Conservation (phyloP, 2,329 filamentous ascomycete genomes). For the Aureobasidium subglaciale region DNA sequence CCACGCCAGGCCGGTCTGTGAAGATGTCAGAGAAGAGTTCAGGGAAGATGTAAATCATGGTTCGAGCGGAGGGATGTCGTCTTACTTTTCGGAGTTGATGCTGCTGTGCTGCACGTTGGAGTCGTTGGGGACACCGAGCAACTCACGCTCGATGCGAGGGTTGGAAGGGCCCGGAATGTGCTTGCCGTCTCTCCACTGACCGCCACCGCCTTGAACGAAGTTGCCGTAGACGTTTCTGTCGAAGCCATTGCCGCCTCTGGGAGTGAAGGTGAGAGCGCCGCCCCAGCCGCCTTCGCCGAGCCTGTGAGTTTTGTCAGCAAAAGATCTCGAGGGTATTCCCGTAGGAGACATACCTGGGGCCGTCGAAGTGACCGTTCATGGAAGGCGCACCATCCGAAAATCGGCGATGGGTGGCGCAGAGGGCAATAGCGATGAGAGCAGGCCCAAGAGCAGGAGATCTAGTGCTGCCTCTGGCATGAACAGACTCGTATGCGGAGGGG, state of each 20-base stretch:
- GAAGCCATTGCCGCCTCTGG: constrained; percentile 44
- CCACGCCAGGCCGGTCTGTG: too few species aligned
- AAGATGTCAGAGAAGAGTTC: too few species aligned
- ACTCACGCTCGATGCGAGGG: constrained; percentile 84
- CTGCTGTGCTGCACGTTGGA: constrained; percentile 92
- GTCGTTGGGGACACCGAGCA: constrained; percentile 87
- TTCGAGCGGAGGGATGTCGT: constrained; percentile 99
- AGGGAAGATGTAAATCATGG: too few species aligned
- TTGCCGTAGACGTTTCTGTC: constrained; percentile 59
- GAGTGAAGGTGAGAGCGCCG: constrained; percentile 49
- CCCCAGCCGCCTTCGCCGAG: constrained; percentile 43
- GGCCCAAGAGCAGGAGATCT: constrained; percentile 23
- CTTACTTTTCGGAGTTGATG: constrained; percentile 99
- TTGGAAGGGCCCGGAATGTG: constrained; percentile 87
- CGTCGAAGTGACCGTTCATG: constrained; percentile 52
- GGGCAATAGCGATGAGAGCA: constrained; percentile 23
- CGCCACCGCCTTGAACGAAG: constrained; percentile 55
- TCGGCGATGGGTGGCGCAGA: background rate
- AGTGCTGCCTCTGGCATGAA: constrained; percentile 64
- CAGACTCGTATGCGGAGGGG: constrained; percentile 75
- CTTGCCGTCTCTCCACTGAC: constrained; percentile 94
- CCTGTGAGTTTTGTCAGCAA: constrained; percentile 25
- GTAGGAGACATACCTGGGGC: constrained; percentile 23
- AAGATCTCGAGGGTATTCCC: too few species aligned
- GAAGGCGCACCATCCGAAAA: constrained; percentile 24